Conservation (phyloP, 139 green algal genomes). For the Coelastrella sp. region DNA sequence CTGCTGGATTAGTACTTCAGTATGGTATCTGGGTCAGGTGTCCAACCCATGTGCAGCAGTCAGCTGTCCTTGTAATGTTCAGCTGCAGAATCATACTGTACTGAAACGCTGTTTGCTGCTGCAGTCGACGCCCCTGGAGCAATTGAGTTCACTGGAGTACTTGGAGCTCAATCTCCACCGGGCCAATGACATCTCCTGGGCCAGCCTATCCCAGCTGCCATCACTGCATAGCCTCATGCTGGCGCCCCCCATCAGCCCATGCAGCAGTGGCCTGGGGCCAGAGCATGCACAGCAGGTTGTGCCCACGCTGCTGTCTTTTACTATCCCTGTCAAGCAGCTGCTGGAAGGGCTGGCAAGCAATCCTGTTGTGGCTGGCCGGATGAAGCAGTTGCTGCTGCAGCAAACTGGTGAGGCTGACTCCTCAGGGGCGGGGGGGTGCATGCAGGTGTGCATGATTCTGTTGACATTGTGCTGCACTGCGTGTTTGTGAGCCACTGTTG, state of each 20-base stretch:
- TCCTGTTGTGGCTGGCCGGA: neutral
- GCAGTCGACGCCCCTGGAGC: neutral
- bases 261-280: neutral
- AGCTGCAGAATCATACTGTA: neutral
- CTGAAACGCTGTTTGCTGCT: neutral
- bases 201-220: neutral
- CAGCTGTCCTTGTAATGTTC: neutral
- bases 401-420: neutral
- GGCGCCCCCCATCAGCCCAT: conserved; percentile 6
- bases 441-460: no score
- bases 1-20: neutral
- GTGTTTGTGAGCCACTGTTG: no score
- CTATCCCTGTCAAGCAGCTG: neutral
- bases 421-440: no score
- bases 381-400: conserved; percentile 42
- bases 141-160: neutral
- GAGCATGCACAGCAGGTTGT: conserved; percentile 44
- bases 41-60: neutral
- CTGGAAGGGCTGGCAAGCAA: neutral
- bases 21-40: neutral
- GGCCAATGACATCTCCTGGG: neutral
- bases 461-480: no score
- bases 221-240: conserved; percentile 3
- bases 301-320: conserved; percentile 35
- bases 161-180: conserved; percentile 27